Base-by-base conservation (phyloP, 1,284 basidiomycete genomes). In the Cerrena zonata region DNA sequence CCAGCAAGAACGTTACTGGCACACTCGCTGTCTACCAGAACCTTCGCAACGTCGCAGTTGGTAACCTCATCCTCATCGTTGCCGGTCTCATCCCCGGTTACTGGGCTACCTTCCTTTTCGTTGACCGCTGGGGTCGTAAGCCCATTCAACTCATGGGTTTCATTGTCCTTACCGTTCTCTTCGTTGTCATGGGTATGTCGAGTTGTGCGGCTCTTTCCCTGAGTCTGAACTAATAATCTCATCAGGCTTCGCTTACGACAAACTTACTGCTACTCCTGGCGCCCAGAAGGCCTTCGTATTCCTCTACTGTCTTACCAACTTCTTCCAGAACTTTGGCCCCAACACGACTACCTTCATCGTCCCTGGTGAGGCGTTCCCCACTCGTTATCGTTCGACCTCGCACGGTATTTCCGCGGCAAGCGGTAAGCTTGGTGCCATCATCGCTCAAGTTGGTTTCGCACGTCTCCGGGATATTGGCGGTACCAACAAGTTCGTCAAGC, bases 341-440 rank as follows among this genome's bases (percentile, higher is more conserved):
- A 92, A 91, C 69, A 80, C 82, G 0, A 92, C 89, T 0, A 93
- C 89, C 2, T 93, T 84, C 66, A 63, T 92, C 58, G 75, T 93
- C 30, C 91, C 91, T 5, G 89, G 87, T 50, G 89, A 94, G 67
- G 80, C 76, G 24, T 94, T 92, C 83, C 90, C 91, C 2, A 93
- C 91, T 2, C 82, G 90, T 42, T 91, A 91, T 70, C 78, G 89
- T 46, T 87, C 86, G 0, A 91, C 89, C 4, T 85, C 80, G 2
- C 89, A 92, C 67, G 90, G 90, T 67, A 91, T 94, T 64, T 86
- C 84, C 18, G 91, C 90, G 18, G 89, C 86, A 3, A 81, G 79
- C 23, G 89, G 88, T 47, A 93, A 92, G 69, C 74, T 91, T 46
- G 91, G 90, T 39, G 90, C 90, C 48, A 87, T 94, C 64, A 69